Percentiles rank a stretch among this genome's conserved stretches.
Evolutionary conservation across 768 basidiomycete genomes (phyloP).

Genomic region (Suillus hirtellus): DNA sequence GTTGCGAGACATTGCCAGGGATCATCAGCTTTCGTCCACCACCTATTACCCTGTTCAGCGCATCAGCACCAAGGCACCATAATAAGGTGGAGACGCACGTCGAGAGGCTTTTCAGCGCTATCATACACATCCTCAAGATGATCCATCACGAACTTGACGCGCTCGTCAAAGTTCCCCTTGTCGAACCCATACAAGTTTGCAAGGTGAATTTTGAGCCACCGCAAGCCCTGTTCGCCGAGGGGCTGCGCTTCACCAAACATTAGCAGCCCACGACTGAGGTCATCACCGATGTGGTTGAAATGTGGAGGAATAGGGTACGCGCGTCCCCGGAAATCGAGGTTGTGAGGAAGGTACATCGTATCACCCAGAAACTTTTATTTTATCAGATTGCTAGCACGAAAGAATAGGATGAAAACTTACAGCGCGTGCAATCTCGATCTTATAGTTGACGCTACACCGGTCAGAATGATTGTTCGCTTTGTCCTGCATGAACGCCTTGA

Average conservation of each 20-base stretch:
- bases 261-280: conserved; percentile 85
- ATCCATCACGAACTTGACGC: conserved; percentile 75
- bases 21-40: conserved; percentile 93
- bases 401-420: conserved; percentile 44
- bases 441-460: conserved; percentile 92
- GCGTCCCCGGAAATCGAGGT: conserved; percentile 95
- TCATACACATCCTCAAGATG: conserved; percentile 80
- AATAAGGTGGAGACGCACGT: conserved; percentile 42
- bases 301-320: conserved; percentile 97
- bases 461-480: conserved; percentile 89
- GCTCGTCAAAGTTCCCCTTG: conserved; percentile 92
- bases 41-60: conserved; percentile 58
- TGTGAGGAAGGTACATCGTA: conserved; percentile 90
- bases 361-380: conserved; percentile 75
- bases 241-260: conserved; percentile 78
- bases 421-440: conserved; percentile 92
- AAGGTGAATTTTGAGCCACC: conserved; percentile 95
- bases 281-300: conserved; percentile 94
- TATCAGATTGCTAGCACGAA: conserved; percentile 8
- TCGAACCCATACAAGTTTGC: conserved; percentile 93
- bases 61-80: conserved; percentile 11
- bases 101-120: conserved; percentile 77
- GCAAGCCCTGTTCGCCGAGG: conserved; percentile 80
- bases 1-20: conserved; percentile 97
- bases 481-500: conserved; percentile 53